These are phyloP conservation scores for Sonneratia caseolaris DNA, from an alignment of 345 rosid genomes.

Conservation along the genomic window DNA sequence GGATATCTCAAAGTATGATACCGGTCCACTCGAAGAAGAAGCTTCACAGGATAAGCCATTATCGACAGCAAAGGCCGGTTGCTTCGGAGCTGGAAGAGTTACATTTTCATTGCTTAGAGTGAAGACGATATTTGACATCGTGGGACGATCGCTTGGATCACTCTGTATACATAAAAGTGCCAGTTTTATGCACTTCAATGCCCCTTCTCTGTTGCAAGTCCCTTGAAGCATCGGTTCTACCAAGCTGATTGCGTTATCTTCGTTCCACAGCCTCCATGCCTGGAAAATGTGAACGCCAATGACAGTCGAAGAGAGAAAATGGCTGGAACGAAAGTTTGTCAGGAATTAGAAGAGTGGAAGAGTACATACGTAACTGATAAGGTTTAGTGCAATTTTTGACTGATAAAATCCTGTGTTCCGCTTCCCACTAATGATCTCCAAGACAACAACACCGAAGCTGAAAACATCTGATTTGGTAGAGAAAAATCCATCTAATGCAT, in stretches of 20 bases:
- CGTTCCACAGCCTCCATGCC: conserved; percentile 48
- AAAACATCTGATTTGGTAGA: conserved; percentile 53
- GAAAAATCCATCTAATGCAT: conserved; percentile 50
- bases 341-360: not conserved
- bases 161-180: conserved; percentile 56
- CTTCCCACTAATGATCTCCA: conserved; percentile 45
- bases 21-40: conserved; percentile 39
- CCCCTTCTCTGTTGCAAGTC: conserved; percentile 16
- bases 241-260: conserved; percentile 25
- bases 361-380: conserved; percentile 41
- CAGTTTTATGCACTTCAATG: conserved; percentile 33
- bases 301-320: not conserved
- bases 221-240: conserved; percentile 26
- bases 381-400: conserved; percentile 24
- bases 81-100: conserved; percentile 39
- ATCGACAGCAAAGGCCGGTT: conserved; percentile 34
- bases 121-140: conserved; percentile 38
- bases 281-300: conserved; percentile 7
- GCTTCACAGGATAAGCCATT: conserved; percentile 28
- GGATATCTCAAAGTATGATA: not conserved
- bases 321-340: not conserved
- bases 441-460: conserved; percentile 51
- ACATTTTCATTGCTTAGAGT: conserved; percentile 34
- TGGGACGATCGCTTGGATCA: conserved; percentile 43
- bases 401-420: conserved; percentile 28